Percentiles rank a stretch among this genome's conserved stretches.
These are phyloP conservation scores for Butyriboletus appendiculatus DNA, from an alignment of 1,284 basidiomycete genomes.

Conservation along the genomic window DNA sequence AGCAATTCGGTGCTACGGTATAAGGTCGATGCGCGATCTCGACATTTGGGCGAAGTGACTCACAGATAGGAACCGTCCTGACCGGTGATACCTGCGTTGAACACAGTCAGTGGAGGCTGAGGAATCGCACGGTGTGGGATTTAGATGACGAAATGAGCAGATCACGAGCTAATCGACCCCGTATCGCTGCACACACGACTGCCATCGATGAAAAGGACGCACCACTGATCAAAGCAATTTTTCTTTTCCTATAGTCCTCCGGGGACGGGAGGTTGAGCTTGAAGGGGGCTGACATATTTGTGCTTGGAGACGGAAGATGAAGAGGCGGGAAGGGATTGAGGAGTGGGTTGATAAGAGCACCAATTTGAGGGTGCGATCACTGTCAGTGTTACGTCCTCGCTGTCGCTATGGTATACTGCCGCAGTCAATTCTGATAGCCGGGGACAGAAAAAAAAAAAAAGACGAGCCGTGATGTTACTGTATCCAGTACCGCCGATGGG, in stretches of 20 bases:
- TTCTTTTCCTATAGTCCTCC: constrained; percentile 81
- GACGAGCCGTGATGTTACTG: constrained; percentile 22
- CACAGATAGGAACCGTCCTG: constrained; percentile 91
- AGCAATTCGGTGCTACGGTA: constrained; percentile 73
- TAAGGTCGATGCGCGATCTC: constrained; percentile 14
- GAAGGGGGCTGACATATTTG: constrained; percentile 37
- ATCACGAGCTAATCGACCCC: constrained; percentile 3
- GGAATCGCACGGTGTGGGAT: neutral
- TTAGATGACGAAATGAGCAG: neutral
- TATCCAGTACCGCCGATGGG: constrained; percentile 40
- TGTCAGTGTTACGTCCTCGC: neutral
- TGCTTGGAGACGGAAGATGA: neutral
- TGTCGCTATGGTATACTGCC: too few relatives aligned
- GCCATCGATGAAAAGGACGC: constrained; percentile 22
- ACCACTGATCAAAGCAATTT: constrained; percentile 90
- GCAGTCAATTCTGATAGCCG: too few relatives aligned
- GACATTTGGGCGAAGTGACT: constrained; percentile 28
- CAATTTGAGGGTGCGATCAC: neutral
- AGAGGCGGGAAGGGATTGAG: neutral
- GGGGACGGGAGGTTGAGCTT: constrained; percentile 63
- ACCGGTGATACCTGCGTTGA: constrained; percentile 77
- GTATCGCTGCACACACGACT: neutral
- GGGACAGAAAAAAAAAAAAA: constrained; percentile 4
- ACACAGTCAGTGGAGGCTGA: constrained; percentile 8
- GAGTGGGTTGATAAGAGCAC: neutral